Conservation (phyloP, 495 filamentous ascomycete species). For the Hypomontagnella submonticulosa region DNA sequence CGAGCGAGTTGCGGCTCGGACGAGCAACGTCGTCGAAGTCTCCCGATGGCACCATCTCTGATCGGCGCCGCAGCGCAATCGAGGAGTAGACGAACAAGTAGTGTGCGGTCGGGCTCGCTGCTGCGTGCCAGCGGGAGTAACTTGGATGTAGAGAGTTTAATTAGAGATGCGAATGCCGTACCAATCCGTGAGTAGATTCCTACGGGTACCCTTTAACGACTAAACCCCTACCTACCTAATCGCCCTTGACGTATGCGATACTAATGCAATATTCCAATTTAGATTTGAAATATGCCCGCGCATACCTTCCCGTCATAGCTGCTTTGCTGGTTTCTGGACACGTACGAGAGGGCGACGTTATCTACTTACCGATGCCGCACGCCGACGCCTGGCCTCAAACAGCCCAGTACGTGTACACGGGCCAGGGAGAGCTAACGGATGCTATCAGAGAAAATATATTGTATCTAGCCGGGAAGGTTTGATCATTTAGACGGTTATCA, state of each 20-base stretch:
- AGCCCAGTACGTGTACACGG: slow-evolving; percentile 63
- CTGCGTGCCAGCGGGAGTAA: slow-evolving; percentile 8
- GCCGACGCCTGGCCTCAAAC: slow-evolving; percentile 64
- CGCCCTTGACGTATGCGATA: too few species aligned
- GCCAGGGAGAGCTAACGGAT: slow-evolving; percentile 57
- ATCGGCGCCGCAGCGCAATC: slow-evolving; percentile 21
- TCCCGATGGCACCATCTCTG: background rate
- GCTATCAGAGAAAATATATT: slow-evolving; percentile 62
- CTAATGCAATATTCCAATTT: slow-evolving; percentile 10
- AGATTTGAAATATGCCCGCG: slow-evolving; percentile 63
- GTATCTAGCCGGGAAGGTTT: slow-evolving; percentile 63
- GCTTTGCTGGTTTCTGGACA: slow-evolving; percentile 62
- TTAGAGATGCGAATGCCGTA: slow-evolving; percentile 51
- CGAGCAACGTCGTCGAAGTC: slow-evolving; percentile 14
- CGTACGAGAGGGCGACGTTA: slow-evolving; percentile 60
- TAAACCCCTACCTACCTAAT: too few species aligned
- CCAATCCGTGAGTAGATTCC: slow-evolving; percentile 59
- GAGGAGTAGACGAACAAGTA: slow-evolving; percentile 25
- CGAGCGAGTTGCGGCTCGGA: background rate
- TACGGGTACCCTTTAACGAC: too few species aligned
- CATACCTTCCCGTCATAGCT: slow-evolving; percentile 62
- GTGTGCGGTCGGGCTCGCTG: slow-evolving; percentile 29
- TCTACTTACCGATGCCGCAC: slow-evolving; percentile 66
- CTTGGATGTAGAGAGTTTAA: slow-evolving; percentile 34
- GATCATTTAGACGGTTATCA: slow-evolving; percentile 5